Evolutionary conservation across 768 basidiomycete genomes (phyloP).

Genomic region (Phanerochaete sordida): DNA sequence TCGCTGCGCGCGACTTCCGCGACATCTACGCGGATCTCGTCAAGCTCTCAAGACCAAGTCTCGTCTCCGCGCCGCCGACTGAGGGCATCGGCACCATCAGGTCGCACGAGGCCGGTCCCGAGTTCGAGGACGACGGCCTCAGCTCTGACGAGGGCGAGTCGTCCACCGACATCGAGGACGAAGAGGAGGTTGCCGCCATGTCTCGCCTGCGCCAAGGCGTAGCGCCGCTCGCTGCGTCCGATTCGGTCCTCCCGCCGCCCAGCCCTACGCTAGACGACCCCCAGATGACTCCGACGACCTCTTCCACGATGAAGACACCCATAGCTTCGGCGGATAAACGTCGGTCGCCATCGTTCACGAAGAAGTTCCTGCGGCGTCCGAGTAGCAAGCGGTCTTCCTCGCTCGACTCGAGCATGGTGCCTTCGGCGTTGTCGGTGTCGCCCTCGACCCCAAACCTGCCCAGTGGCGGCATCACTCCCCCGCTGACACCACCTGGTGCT

Average conservation of each 20-base stretch:
- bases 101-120: conserved; percentile 50
- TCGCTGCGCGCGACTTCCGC: conserved; percentile 47
- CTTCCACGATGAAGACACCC: conserved; percentile 3
- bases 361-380: conserved; percentile 30
- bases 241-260: neutral
- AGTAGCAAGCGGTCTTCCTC: conserved; percentile 29
- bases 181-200: conserved; percentile 29
- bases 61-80: conserved; percentile 83
- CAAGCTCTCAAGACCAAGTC: conserved; percentile 58
- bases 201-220: neutral
- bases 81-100: conserved; percentile 84
- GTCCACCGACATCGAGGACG: conserved; percentile 31
- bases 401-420: conserved; percentile 19
- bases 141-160: conserved; percentile 50
- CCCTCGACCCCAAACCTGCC: conserved; percentile 13
- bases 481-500: conserved; percentile 19
- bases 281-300: neutral
- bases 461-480: conserved; percentile 8
- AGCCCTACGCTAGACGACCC: neutral
- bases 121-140: conserved; percentile 73
- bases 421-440: neutral
- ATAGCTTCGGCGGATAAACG: neutral
- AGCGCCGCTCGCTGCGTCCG: neutral
- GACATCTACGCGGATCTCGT: conserved; percentile 61
- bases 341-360: conserved; percentile 26